Evolutionary conservation across 345 rosid species (phyloP).

Genomic region (Populus alba): DNA sequence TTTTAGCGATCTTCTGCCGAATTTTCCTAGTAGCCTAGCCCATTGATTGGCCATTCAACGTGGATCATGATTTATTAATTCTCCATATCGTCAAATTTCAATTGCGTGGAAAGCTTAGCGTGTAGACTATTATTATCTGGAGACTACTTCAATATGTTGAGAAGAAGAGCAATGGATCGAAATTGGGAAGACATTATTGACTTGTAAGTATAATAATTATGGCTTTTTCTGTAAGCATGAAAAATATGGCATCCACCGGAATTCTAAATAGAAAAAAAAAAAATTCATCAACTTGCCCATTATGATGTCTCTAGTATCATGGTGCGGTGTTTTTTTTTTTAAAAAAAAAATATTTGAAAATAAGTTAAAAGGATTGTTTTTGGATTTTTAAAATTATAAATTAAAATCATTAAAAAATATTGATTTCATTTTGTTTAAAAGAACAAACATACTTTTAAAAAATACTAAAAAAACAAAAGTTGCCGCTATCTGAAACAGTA

Average conservation of each 20-base stretch:
- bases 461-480: no score
- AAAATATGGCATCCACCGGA: not conserved
- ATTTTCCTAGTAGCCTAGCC: not conserved
- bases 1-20: not conserved
- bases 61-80: not conserved
- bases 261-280: not conserved
- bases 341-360: no score
- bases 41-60: not conserved
- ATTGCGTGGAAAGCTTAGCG: not conserved
- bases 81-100: not conserved
- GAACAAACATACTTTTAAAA: no score
- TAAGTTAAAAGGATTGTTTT: no score
- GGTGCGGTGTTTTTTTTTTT: no score
- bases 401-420: no score
- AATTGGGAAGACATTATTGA: not conserved
- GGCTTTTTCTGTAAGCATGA: not conserved
- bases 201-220: no score
- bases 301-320: no score
- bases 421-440: no score
- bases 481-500: no score
- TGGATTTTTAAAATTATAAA: rapidly evolving
- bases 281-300: not conserved
- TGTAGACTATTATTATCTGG: not conserved
- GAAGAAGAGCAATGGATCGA: not conserved
- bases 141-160: not conserved